phyloP scores from a whole-genome alignment of 1,284 basidiomycete genomes.

The Butyriboletus regius region DNA sequence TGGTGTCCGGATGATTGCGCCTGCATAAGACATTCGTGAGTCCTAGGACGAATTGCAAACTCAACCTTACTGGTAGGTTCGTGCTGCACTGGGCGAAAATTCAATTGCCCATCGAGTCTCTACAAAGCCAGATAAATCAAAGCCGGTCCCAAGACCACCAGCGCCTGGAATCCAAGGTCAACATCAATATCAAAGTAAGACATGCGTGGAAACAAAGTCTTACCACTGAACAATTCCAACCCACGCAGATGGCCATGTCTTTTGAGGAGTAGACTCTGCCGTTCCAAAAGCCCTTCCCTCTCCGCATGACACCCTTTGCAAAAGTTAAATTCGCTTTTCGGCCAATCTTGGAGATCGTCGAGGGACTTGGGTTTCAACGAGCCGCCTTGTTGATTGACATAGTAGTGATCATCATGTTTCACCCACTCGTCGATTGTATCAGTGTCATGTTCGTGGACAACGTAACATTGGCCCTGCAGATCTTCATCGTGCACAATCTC shows the following conservation, averaged over 20 bases:
- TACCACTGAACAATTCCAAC: slow-evolving; percentile 61
- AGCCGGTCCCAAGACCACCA: slow-evolving; percentile 60
- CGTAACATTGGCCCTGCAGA: slow-evolving; percentile 46
- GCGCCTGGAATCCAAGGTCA: slow-evolving; percentile 43
- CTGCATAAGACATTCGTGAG: slow-evolving; percentile 32
- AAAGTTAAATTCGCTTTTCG: slow-evolving; percentile 22
- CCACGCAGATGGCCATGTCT: slow-evolving; percentile 43
- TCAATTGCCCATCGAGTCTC: slow-evolving; percentile 63
- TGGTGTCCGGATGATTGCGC: slow-evolving; percentile 49
- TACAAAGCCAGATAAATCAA: slow-evolving; percentile 52
- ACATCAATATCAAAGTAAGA: slow-evolving; percentile 4
- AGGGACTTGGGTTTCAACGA: slow-evolving; percentile 15
- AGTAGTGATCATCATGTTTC: slow-evolving; percentile 48
- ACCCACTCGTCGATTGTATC: slow-evolving; percentile 44
- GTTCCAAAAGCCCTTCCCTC: slow-evolving; percentile 26
- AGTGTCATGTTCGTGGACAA: slow-evolving; percentile 28
- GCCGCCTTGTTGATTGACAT: slow-evolving; percentile 36
- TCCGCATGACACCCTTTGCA: slow-evolving; percentile 39
- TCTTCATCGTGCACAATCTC: slow-evolving; percentile 30
- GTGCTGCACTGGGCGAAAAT: slow-evolving; percentile 53
- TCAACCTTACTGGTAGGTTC: slow-evolving; percentile 47
- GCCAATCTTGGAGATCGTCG: slow-evolving; percentile 30
- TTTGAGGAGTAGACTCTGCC: slow-evolving; percentile 29
- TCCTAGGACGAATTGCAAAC: not conserved
- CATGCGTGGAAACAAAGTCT: slow-evolving; percentile 4